Base-by-base conservation (phyloP, 2,329 filamentous ascomycete genomes). In the Fusarium sarcochroum region DNA sequence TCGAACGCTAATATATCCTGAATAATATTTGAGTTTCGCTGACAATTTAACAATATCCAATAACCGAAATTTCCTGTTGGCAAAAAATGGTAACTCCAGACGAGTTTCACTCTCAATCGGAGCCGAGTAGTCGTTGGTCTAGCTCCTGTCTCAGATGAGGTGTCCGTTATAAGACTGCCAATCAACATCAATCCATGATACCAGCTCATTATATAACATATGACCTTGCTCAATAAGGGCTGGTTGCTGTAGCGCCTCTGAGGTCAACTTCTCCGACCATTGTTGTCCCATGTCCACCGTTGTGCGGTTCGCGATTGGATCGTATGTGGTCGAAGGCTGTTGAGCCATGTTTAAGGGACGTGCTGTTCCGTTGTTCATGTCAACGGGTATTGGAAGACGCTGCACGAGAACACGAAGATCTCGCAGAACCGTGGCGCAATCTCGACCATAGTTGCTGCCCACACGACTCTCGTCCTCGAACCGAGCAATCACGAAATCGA, bases 401-500 rank as follows among this genome's bases (percentile, higher is more conserved):
- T 75, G 71, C 4, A 82, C 79, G 8, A 84, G 72, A 8, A 73
- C 69, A 3, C 73, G 71, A 13, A 84, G 72, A 50, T 83, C 81
- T 21, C 74, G 70, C 18, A 84, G 73, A 5, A 82, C 80, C 3
- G 74, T 74, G 5, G 76, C 73, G 50, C 80, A 83, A 35, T 81
- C 78, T 35, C 72, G 70, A 15, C 76, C 79, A 59, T 81, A 82
- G 37, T 77, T 77, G 63, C 76, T 81, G 9, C 77, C 80, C 10
- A 77, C 74, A n/a, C 65, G 69, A 17, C 77, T 76, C 60, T 84
- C 82, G 34, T 74, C 71, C 18, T 81, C 76, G 53, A 85, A 82
- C n/a, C 79, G 75, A 13, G 78, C 73, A 47, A 81, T 78, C 42
- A 80, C 82, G 59, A 82, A 83, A 3, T 74, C 69, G 20, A 85